Evolutionary conservation across 208 protist genomes (phyloP).

Genomic region (Leptomonas seymouri): DNA sequence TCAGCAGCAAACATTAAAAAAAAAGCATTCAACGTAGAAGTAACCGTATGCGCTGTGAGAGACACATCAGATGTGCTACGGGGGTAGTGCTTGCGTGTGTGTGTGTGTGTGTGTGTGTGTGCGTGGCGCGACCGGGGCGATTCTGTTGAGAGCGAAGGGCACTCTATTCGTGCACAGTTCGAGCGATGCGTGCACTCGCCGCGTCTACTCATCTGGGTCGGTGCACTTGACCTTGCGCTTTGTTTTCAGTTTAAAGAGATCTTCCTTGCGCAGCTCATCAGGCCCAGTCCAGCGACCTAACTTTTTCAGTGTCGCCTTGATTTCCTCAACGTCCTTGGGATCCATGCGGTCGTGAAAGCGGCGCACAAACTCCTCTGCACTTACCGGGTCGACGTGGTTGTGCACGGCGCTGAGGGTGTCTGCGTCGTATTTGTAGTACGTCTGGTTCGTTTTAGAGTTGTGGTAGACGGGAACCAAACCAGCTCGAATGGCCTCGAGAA

Average conservation of each 20-base stretch:
- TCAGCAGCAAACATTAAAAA: not conserved
- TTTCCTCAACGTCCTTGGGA: slow-evolving; percentile 64
- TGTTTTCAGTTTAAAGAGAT: slow-evolving; percentile 78
- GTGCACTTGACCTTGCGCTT: slow-evolving; percentile 82
- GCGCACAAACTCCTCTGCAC: slow-evolving; percentile 77
- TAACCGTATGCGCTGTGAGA: not conserved
- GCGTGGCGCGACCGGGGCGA: too few relatives aligned
- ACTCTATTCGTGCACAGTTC: too few relatives aligned
- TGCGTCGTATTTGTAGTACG: slow-evolving; percentile 77
- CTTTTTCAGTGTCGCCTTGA: slow-evolving; percentile 71
- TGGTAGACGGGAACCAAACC: slow-evolving; percentile 77
- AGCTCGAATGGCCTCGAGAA: slow-evolving; percentile 74
- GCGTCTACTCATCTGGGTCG: slow-evolving; percentile 46
- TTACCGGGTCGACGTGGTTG: slow-evolving; percentile 84
- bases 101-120: too few relatives aligned
- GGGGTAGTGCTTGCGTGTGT: too few relatives aligned
- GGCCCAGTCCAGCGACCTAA: slow-evolving; percentile 77
- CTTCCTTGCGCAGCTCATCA: slow-evolving; percentile 65
- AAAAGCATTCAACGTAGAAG: not conserved
- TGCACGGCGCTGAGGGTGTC: slow-evolving; percentile 84
- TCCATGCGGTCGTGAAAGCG: slow-evolving; percentile 85
- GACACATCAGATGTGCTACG: too few relatives aligned
- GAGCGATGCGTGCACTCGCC: too few relatives aligned
- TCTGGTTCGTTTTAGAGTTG: slow-evolving; percentile 74
- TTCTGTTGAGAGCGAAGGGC: too few relatives aligned